Conservation (phyloP, 129 eudicot genomes). For the Flaveria robusta region DNA sequence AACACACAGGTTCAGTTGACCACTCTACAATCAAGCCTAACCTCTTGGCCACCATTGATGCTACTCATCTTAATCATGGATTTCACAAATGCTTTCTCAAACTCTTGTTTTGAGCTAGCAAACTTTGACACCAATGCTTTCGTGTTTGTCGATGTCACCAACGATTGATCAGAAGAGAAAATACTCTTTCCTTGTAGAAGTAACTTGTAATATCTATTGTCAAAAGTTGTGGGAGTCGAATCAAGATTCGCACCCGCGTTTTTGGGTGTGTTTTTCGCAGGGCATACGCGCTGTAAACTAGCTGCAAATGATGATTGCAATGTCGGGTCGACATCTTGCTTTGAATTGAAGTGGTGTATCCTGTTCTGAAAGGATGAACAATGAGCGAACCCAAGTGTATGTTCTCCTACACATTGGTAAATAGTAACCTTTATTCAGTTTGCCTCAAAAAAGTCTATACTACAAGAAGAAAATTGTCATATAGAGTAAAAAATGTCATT, state of each 20-base stretch:
- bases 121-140: constrained; percentile 47
- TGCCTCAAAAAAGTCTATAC: background rate
- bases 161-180: constrained; percentile 48
- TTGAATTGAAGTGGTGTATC: constrained; percentile 51
- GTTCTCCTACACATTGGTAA: constrained; percentile 54
- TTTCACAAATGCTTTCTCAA: constrained; percentile 47
- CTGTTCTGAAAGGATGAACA: constrained; percentile 78
- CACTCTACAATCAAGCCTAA: constrained; percentile 43
- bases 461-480: background rate
- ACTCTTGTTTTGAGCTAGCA: constrained; percentile 44
- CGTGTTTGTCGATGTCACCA: constrained; percentile 34
- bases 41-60: constrained; percentile 48
- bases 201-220: constrained; percentile 49
- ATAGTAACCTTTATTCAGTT: background rate
- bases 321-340: constrained; percentile 39
- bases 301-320: constrained; percentile 34
- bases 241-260: constrained; percentile 46
- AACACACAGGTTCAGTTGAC: constrained; percentile 41
- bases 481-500: background rate
- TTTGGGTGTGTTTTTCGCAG: constrained; percentile 17
- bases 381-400: constrained; percentile 73
- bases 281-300: constrained; percentile 28
- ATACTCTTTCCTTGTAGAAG: constrained; percentile 52
- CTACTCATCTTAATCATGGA: constrained; percentile 61
- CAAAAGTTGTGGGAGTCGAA: constrained; percentile 43